Conservation (phyloP, 2,329 filamentous ascomycete genomes). For the Ascochyta lentis region DNA sequence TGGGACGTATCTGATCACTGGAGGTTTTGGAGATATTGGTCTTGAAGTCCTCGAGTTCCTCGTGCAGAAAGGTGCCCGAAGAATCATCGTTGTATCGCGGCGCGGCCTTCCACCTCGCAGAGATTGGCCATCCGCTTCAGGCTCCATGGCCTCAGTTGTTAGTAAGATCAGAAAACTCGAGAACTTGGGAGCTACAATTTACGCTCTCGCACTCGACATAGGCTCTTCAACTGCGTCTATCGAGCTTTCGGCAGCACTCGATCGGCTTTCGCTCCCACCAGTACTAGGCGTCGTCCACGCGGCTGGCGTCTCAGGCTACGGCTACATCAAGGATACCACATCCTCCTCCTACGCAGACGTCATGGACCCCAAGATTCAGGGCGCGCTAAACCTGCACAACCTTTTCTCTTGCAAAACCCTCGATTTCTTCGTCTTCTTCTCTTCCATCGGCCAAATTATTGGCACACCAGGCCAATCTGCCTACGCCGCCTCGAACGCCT, state of each 20-base stretch:
- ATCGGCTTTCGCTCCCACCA: conserved; percentile 47
- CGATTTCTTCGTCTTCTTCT: conserved; percentile 40
- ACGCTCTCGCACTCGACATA: conserved; percentile 49
- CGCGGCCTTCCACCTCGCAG: conserved; percentile 46
- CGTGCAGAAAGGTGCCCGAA: conserved; percentile 50
- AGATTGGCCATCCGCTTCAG: conserved; percentile 32
- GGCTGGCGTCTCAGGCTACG: conserved; percentile 49
- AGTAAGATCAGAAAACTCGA: conserved; percentile 28
- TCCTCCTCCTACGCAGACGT: conserved; percentile 40
- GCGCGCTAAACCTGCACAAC: conserved; percentile 36
- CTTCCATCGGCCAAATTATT: conserved; percentile 34
- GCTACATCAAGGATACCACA: conserved; percentile 46
- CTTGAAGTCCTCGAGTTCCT: conserved; percentile 49
- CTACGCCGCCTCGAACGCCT: conserved; percentile 41
- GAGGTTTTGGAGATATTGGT: conserved; percentile 52
- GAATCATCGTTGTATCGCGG: conserved; percentile 52
- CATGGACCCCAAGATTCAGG: conserved; percentile 41
- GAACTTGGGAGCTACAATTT: conserved; percentile 38
- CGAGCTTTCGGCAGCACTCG: conserved; percentile 31
- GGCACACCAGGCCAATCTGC: conserved; percentile 33
- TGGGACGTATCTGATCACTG: conserved; percentile 55
- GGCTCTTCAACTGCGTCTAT: conserved; percentile 25
- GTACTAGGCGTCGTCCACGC: conserved; percentile 53
- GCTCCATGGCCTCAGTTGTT: conserved; percentile 18
- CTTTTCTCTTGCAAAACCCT: conserved; percentile 34